Evolutionary conservation across 768 basidiomycete species (phyloP).

Genomic region (Dacryopinax spathularia): DNA sequence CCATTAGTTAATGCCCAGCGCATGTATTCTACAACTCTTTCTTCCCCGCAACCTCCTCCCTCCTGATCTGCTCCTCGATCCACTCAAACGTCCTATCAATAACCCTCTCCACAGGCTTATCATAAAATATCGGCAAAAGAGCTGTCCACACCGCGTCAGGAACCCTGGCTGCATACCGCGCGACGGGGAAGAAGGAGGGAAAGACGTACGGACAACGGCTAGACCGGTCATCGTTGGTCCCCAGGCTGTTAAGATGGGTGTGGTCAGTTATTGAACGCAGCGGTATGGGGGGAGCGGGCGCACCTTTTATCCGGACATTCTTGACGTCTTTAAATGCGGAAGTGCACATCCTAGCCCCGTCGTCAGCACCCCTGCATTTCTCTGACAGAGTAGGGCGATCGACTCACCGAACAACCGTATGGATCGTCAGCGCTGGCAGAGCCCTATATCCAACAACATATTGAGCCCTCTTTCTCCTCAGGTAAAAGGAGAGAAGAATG

Average conservation of each 20-base stretch:
- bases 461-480: too few species aligned
- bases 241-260: conserved; percentile 33
- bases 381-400: not conserved
- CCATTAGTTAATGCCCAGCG: too few species aligned
- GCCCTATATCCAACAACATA: conserved; percentile 36
- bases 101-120: conserved; percentile 61
- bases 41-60: conserved; percentile 37
- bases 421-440: conserved; percentile 71
- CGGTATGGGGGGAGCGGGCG: not conserved
- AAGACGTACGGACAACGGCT: not conserved
- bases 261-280: not conserved
- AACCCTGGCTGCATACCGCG: too few species aligned
- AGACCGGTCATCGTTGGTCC: conserved; percentile 63
- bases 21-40: conserved; percentile 22
- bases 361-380: not conserved
- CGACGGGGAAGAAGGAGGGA: conserved; percentile 31
- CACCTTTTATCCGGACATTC: conserved; percentile 39
- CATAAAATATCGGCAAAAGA: conserved; percentile 58
- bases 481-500: conserved; percentile 5
- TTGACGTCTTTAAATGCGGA: conserved; percentile 45
- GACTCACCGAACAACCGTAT: conserved; percentile 48
- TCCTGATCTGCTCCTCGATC: conserved; percentile 28
- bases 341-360: conserved; percentile 36
- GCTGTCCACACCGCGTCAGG: too few species aligned
- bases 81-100: conserved; percentile 58